These are phyloP conservation scores for Penicillium sp. DNA, from an alignment of 2,329 filamentous ascomycete genomes.

Conservation along the genomic window DNA sequence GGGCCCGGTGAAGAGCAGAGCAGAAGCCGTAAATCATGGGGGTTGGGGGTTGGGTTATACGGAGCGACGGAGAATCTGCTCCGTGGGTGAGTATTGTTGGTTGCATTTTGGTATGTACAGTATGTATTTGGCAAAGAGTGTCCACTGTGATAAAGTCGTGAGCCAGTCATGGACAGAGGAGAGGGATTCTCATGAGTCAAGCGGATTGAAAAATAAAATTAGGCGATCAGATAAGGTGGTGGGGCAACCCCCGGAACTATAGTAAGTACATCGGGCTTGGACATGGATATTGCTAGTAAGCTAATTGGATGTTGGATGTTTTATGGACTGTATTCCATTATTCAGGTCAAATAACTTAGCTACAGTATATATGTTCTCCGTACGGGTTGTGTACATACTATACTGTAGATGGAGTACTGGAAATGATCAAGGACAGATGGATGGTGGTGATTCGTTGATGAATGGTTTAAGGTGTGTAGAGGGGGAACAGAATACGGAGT, in stretches of 20 bases:
- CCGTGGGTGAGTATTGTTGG: not conserved
- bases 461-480: not conserved
- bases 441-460: not conserved
- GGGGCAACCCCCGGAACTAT: constrained; percentile 3
- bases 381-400: not conserved
- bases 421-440: not conserved
- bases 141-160: not conserved
- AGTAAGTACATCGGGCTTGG: not conserved
- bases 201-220: constrained; percentile 25
- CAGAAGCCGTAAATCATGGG: not conserved
- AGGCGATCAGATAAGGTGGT: constrained; percentile 27
- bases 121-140: no score
- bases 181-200: constrained; percentile 27
- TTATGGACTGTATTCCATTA: not conserved
- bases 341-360: not conserved
- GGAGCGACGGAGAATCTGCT: constrained; percentile 5
- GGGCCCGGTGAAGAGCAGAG: constrained; percentile 17
- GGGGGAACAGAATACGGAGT: not conserved
- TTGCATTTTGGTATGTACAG: not conserved
- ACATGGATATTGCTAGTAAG: not conserved
- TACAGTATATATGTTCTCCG: no score
- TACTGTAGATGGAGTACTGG: not conserved
- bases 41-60: not conserved
- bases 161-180: not conserved
- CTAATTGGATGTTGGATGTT: not conserved